Percentiles rank a stretch among this genome's conserved stretches.
Conservation (phyloP, 345 rosid genomes). For the Hirschfeldia incana region DNA sequence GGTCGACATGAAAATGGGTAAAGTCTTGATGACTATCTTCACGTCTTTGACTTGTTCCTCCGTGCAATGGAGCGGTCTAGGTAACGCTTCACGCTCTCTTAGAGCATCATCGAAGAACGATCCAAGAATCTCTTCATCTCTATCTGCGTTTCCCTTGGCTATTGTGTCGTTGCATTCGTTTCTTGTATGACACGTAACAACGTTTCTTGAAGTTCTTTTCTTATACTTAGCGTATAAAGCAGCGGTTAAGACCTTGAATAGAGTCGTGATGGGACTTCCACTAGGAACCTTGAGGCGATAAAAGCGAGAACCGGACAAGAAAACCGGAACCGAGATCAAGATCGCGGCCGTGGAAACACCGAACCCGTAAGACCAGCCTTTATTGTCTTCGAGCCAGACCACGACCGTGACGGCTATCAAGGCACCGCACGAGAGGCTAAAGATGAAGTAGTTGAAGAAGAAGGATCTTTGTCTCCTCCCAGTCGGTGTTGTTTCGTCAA, state of each 20-base stretch:
- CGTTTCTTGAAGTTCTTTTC: slow-evolving; percentile 44
- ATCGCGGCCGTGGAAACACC: slow-evolving; percentile 72
- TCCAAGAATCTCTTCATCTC: slow-evolving; percentile 31
- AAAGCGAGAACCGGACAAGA: slow-evolving; percentile 67
- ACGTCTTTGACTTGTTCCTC: slow-evolving; percentile 65
- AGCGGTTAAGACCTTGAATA: slow-evolving; percentile 67
- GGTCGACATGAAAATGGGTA: slow-evolving; percentile 83
- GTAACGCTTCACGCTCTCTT: slow-evolving; percentile 26
- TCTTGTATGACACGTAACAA: slow-evolving; percentile 42
- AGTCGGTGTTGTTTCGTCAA: slow-evolving; percentile 63
- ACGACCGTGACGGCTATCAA: slow-evolving; percentile 83
- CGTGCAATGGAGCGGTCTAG: slow-evolving; percentile 51
- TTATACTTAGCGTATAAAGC: slow-evolving; percentile 43
- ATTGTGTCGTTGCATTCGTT: slow-evolving; percentile 32
- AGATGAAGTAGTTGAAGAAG: slow-evolving; percentile 85
- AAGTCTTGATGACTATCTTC: slow-evolving; percentile 56
- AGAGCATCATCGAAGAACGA: slow-evolving; percentile 53
- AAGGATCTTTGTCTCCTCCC: slow-evolving; percentile 83
- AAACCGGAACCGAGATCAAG: slow-evolving; percentile 66
- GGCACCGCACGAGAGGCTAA: slow-evolving; percentile 83
- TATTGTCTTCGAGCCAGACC: slow-evolving; percentile 94
- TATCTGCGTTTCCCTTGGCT: slow-evolving; percentile 10
- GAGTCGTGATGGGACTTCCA: slow-evolving; percentile 81
- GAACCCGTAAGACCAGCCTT: slow-evolving; percentile 93
- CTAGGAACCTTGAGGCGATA: slow-evolving; percentile 68